Evolutionary conservation across 805 yeast species (phyloP), one percentile per base, ranked within the genome.

Genomic region (Wickerhamia fluorescens): DNA sequence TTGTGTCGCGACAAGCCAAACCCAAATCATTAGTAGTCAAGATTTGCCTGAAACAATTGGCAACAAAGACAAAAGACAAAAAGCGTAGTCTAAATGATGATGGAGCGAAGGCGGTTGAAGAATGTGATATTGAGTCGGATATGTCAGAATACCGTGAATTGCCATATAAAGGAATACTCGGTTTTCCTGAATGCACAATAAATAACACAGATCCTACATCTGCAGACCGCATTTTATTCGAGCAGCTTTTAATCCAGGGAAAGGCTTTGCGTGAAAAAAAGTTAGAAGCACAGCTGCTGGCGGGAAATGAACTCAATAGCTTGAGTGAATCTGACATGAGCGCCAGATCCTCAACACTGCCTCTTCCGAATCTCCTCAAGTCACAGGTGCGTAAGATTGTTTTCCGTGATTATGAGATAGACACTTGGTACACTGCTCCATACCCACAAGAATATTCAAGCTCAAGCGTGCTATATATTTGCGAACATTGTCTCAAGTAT

Each of bases 391-490:
- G 70, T 27, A 72, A 71, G 32, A 77, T 88, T 14, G 86, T 78
- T 42, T 75, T 88, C 40, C 73, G 86, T 20, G 69, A 70, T 24
- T 73, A 58, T 51, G 87, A 81, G 48, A 83, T 92, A 16, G 82
- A 80, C 36, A 84, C 96, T 0, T 86, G 96, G 95, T 88, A 83
- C 53, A 73, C 83, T 3, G 78, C 96, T 1, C 97, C 97, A 2
- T 92, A 84, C 49, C 96, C 97, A 0, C 87, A 82, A 36, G 92
- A 84, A 45, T 84, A 76, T 45, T 73, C 84, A 23, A 67, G 66
- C 17, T 71, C 75, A 25, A 61, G 62, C 23, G 68, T 76, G 3
- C 58, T 92, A 25, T 78, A 77, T 45, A 69, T 89, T 10, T 92
- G 97, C 54, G 92, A 86, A 40, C 75, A 68, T 44, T 92, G 97